These are phyloP conservation scores for Plasmodium billcollinsi DNA, from an alignment of 169 alveolate genomes.

Conservation along the genomic window DNA sequence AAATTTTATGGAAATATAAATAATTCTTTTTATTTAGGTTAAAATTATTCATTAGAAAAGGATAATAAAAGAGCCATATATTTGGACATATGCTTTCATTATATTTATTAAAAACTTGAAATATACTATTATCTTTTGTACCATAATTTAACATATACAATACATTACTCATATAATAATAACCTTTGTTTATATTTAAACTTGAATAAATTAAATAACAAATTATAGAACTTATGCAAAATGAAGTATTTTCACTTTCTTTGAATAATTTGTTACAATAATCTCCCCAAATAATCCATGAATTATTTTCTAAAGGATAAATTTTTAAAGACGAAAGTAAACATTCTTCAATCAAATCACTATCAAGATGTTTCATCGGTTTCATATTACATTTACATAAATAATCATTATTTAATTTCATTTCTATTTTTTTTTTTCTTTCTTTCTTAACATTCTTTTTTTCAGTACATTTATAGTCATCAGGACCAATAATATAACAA, in stretches of 20 bases:
- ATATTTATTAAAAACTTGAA: conserved; percentile 57
- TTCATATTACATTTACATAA: conserved; percentile 36
- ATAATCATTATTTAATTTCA: not conserved
- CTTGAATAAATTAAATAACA: conserved; percentile 69
- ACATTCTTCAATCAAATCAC: conserved; percentile 71
- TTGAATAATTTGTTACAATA: conserved; percentile 59
- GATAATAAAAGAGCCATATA: conserved; percentile 69
- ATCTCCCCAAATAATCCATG: conserved; percentile 67
- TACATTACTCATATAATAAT: conserved; percentile 62
- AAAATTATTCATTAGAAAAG: conserved; percentile 54
- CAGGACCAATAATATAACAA: too few species aligned
- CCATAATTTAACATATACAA: conserved; percentile 43
- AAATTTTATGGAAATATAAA: conserved; percentile 71
- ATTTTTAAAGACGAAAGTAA: conserved; percentile 58
- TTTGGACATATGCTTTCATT: conserved; percentile 50
- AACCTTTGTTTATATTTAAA: conserved; percentile 38
- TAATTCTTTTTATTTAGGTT: conserved; percentile 27
- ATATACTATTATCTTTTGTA: conserved; percentile 33
- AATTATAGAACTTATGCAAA: conserved; percentile 57
- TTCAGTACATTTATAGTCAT: not conserved
- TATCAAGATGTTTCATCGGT: conserved; percentile 17
- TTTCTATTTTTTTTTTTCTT: conserved; percentile 17
- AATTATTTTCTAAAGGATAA: conserved; percentile 43
- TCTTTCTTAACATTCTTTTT: conserved; percentile 26
- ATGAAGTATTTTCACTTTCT: conserved; percentile 28